Base-by-base conservation (phyloP, 73 alveolate genomes). In the Blepharisma stoltei region DNA sequence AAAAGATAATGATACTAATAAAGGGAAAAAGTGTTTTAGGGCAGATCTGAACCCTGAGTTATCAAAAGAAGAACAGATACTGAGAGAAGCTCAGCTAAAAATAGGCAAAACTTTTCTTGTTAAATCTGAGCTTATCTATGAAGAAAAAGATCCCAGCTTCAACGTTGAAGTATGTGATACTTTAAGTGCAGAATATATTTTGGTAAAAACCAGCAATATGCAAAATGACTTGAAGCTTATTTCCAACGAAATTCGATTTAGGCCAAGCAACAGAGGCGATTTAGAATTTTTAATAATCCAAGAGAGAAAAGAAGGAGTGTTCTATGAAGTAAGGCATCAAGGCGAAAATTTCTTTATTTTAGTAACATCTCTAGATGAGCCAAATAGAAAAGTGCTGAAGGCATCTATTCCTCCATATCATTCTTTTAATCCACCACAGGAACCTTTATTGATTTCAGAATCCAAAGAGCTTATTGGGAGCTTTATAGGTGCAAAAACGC, bases 291-390 rank as follows among this genome's bases (percentile, higher is more conserved):
- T 60, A 5, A 25, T 60, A 1, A 60, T 60, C 45, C 73, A 60
- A 25, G 45, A 25, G 11, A n/a, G 73, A 60, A 60, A 60, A 25
- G 73, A 60, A 60, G 73, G 73, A 2, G 18, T 25, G 2, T 20
- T 8, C 47, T 60, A 60, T 60, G 73, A 60, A 8, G 73, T 60
- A 14, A 60, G 23, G 23, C 73, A 60, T 60, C 73, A 60, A 60
- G 46, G 46, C 5, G 73, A 25, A 14, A 5, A 60, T 60, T 60
- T 60, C 45, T 60, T 18, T 60, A n/a, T 60, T 14, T 38, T 60
- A 14, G 73, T 60, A 1, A 60, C 46, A 8, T 1, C 46, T 60
- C 1, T 25, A 18, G 37, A 14, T 2, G 49, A 20, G 46, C 18
- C 23, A 8, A 60, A 60, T 60, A 38, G 73, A 9, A n/a, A 60